A percentile compares a stretch with the other conserved stretches of the same genome.
phyloP scores from a whole-genome alignment of 176 grass and related monocot species.

The Thinopyrum elongatum region DNA sequence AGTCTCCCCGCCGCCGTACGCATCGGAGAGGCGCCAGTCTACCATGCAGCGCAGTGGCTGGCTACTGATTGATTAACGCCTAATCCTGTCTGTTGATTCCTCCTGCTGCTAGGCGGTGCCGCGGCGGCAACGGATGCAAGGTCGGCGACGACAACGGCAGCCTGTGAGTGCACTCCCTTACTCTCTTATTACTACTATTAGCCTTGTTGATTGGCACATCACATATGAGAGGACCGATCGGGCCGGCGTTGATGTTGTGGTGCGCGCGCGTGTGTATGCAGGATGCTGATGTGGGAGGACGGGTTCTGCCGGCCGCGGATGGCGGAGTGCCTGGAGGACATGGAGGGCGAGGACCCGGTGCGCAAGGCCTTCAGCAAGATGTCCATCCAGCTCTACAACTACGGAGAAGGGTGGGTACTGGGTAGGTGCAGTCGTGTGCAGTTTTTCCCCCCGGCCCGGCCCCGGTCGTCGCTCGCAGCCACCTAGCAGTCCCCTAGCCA shows the following conservation, averaged over 20 bases:
- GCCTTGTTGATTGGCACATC: too few relatives aligned
- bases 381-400: slow-evolving; percentile 99
- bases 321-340: slow-evolving; percentile 84
- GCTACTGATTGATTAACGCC: background rate
- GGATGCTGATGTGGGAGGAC: slow-evolving; percentile 99
- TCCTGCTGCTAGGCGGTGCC: slow-evolving; percentile 53
- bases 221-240: background rate
- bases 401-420: slow-evolving; percentile 99
- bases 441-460: background rate
- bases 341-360: slow-evolving; percentile 91
- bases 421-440: slow-evolving; percentile 82
- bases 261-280: background rate
- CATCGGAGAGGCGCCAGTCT: background rate
- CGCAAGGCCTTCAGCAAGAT: slow-evolving; percentile 99
- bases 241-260: background rate
- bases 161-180: slow-evolving; percentile 51
- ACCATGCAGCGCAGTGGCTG: background rate
- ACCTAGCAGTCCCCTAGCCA: background rate
- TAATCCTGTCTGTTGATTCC: background rate
- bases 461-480: background rate
- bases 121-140: slow-evolving; percentile 96
- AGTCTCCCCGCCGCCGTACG: background rate
- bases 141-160: slow-evolving; percentile 99
- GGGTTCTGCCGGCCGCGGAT: slow-evolving; percentile 80
- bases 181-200: background rate